Evolutionary conservation across 148 eudicot genomes (phyloP).

Genomic region (Heliamphora exappendiculata): DNA sequence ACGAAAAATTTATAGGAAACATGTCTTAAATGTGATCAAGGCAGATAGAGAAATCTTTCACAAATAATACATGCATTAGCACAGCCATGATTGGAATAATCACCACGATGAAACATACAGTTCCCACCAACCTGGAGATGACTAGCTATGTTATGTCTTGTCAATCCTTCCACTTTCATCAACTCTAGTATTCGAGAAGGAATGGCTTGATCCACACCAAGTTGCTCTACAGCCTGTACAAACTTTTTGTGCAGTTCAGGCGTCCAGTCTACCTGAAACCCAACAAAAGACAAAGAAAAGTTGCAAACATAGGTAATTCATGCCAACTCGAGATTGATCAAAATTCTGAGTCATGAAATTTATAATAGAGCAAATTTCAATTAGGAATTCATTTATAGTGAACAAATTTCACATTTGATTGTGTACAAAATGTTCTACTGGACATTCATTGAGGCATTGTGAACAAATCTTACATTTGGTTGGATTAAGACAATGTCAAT

Average conservation of each 20-base stretch:
- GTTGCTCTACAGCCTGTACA: constrained; percentile 76
- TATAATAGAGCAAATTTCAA: no score
- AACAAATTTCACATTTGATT: not conserved
- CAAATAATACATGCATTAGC: not conserved
- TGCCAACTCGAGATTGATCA: not conserved
- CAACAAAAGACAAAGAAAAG: not conserved
- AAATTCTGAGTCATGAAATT: no score
- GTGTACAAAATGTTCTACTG: not conserved
- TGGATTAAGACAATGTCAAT: not conserved
- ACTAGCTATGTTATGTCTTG: constrained; percentile 81
- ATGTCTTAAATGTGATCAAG: not conserved
- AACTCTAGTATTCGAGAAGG: constrained; percentile 79
- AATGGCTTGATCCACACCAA: constrained; percentile 83
- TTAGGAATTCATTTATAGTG: not conserved
- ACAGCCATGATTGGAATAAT: not conserved
- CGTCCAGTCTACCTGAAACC: constrained; percentile 78
- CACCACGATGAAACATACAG: not conserved
- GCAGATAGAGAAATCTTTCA: not conserved
- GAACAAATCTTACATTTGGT: not conserved
- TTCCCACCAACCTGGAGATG: constrained; percentile 68
- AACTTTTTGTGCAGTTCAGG: constrained; percentile 70
- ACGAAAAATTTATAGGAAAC: not conserved
- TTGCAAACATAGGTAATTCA: not conserved
- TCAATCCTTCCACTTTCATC: constrained; percentile 80
- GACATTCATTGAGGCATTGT: not conserved